A percentile compares a stretch with the other conserved stretches of the same genome.
Conservation (phyloP, 768 basidiomycete species). For the Tephrocybe sp. region DNA sequence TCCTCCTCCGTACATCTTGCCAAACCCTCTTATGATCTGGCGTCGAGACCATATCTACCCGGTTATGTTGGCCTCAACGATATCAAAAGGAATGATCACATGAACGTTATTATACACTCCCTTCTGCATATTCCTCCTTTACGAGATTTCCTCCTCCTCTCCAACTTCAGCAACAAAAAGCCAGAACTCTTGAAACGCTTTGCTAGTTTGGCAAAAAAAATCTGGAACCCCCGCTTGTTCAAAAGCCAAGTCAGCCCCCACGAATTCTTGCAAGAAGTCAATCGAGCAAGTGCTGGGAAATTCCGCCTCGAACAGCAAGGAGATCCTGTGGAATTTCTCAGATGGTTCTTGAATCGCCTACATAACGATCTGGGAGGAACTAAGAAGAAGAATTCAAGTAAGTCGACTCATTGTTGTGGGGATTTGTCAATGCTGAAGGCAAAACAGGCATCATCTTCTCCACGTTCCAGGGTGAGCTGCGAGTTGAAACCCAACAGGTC, state of each 20-base stretch:
- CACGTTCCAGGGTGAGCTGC: conserved; percentile 92
- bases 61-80: conserved; percentile 98
- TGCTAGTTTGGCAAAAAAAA: conserved; percentile 82
- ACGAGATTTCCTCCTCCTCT: conserved; percentile 83
- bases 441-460: conserved; percentile 82
- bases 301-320: conserved; percentile 94
- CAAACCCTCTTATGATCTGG: conserved; percentile 84
- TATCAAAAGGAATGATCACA: conserved; percentile 95
- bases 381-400: conserved; percentile 90
- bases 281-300: conserved; percentile 83
- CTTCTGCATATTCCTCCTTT: conserved; percentile 89
- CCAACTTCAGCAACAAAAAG: conserved; percentile 70
- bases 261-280: conserved; percentile 97
- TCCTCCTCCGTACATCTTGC: conserved; percentile 58
- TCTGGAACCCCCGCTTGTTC: conserved; percentile 97
- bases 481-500: conserved; percentile 92
- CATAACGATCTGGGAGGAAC: conserved; percentile 94
- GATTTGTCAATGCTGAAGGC: conserved; percentile 18
- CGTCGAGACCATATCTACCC: conserved; percentile 78
- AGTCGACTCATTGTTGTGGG: conserved; percentile 28
- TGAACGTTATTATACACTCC: conserved; percentile 95
- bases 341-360: conserved; percentile 92
- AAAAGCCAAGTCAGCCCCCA: conserved; percentile 99
- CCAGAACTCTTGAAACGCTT: conserved; percentile 89
- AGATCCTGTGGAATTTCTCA: conserved; percentile 93